These are phyloP conservation scores for Trametes polyzona DNA, from an alignment of 1,284 basidiomycete species.

Conservation along the genomic window DNA sequence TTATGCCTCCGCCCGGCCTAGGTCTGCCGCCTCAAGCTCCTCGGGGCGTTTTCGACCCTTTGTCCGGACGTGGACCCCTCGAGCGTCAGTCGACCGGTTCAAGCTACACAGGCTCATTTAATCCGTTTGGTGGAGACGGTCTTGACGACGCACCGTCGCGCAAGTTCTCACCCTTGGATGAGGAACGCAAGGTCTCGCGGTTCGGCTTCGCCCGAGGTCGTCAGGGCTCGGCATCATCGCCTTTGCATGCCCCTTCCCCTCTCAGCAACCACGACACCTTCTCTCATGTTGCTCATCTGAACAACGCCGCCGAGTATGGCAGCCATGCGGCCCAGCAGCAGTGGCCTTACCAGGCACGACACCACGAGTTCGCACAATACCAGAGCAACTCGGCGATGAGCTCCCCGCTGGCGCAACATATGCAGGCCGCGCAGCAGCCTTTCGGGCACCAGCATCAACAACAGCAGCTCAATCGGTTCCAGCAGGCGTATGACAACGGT, in stretches of 20 bases:
- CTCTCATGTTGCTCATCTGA: slow-evolving; percentile 45
- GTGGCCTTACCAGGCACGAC: slow-evolving; percentile 52
- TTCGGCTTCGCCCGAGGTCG: slow-evolving; percentile 84
- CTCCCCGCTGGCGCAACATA: slow-evolving; percentile 54
- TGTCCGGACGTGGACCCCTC: slow-evolving; percentile 40
- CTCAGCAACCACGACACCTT: slow-evolving; percentile 55
- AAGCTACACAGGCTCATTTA: slow-evolving; percentile 74
- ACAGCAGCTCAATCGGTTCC: slow-evolving; percentile 51
- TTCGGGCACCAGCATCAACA: slow-evolving; percentile 34
- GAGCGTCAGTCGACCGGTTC: slow-evolving; percentile 53
- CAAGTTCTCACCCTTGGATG: slow-evolving; percentile 52
- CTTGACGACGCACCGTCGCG: slow-evolving; percentile 43
- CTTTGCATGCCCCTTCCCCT: slow-evolving; percentile 60
- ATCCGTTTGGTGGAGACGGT: slow-evolving; percentile 71
- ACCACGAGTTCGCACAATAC: slow-evolving; percentile 45
- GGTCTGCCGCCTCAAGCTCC: slow-evolving; percentile 48
- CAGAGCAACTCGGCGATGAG: slow-evolving; percentile 43
- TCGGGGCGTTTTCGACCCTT: slow-evolving; percentile 59
- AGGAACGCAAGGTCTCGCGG: slow-evolving; percentile 78
- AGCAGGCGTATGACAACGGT: slow-evolving; percentile 54
- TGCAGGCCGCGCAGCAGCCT: slow-evolving; percentile 39
- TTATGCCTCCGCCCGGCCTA: slow-evolving; percentile 56
- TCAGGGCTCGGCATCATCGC: slow-evolving; percentile 67
- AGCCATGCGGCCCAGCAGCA: slow-evolving; percentile 43
- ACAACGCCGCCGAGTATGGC: slow-evolving; percentile 42